phyloP scores from a whole-genome alignment of 1,284 basidiomycete species.

The Puccinia hordei region DNA sequence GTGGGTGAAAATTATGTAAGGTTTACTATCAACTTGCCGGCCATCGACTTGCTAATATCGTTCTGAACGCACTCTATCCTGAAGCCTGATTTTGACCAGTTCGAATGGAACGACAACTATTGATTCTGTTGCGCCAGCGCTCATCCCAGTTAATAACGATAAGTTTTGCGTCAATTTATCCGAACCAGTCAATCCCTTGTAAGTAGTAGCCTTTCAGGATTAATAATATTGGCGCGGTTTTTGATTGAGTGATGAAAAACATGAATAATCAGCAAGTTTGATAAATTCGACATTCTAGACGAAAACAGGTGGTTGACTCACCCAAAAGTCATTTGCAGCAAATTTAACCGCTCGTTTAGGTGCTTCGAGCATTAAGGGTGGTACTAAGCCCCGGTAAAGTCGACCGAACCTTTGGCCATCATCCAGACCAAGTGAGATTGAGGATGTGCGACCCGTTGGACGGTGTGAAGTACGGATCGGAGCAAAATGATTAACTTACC shows the following conservation, averaged over 20 bases:
- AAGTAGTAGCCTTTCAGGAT: constrained; percentile 52
- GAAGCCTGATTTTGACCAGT: constrained; percentile 83
- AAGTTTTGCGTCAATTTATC: constrained; percentile 83
- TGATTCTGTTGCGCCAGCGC: constrained; percentile 92
- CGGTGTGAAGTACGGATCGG: constrained; percentile 22
- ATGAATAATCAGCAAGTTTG: background rate
- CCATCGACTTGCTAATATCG: background rate
- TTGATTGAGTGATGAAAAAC: background rate
- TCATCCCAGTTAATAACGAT: constrained; percentile 85
- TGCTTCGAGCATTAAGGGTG: constrained; percentile 91
- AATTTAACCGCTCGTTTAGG: constrained; percentile 98
- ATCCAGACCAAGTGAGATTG: background rate
- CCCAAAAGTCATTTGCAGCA: constrained; percentile 92
- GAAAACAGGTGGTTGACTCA: constrained; percentile 6
- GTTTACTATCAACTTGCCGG: background rate
- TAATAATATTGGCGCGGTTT: too few species aligned
- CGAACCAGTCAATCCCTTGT: constrained; percentile 65
- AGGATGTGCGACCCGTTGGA: background rate
- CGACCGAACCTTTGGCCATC: constrained; percentile 67
- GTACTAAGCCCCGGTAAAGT: constrained; percentile 89
- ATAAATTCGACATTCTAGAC: constrained; percentile 48
- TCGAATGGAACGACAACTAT: constrained; percentile 86
- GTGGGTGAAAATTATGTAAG: background rate
- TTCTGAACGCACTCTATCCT: constrained; percentile 81
- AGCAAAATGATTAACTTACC: constrained; percentile 9